Evolutionary conservation across 495 filamentous ascomycete species (phyloP), one percentile per base, ranked within the genome.

Genomic region (Penicillium canescens): DNA sequence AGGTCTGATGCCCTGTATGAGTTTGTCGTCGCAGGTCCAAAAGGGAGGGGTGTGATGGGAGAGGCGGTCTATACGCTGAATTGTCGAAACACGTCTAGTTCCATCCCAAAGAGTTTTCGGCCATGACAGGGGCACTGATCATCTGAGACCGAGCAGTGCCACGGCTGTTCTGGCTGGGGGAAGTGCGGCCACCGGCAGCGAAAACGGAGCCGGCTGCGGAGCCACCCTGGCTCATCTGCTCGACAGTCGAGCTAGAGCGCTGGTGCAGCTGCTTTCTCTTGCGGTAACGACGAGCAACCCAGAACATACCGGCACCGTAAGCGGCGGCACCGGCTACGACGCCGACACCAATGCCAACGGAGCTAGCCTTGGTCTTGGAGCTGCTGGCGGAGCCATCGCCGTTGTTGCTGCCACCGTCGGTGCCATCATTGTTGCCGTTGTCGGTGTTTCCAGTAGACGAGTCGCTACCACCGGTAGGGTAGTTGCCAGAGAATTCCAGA

Each of bases 251-350:
- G 76, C 82, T 87, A 44, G 86, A 81, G 45, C 95, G 88, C 55
- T 84, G 81, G 72, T 98, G 94, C 52, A 83, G 72, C 66, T 86
- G 82, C 75, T 86, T 88, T 76, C 86, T 87, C 74, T 87, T 88
- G 78, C 91, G 92, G 82, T 98, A 98, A 54, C 94, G 81, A 41
- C 95, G 83, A 21, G 94, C 94, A 57, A 98, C 82, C 67, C 92
- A 88, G 74, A 98, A 95, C 94, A 98, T 98, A 68, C 90, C 95
- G n/a, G 90, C 93, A 66, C 92, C 95, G 61, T 98, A 98, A n/a
- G 86, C 88, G 41, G 86, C 86, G 13, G 91, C 91, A 62, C 91
- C 91, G 38, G 80, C 83, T 28, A 91, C 83, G 46, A 89, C 87
- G 60, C 87, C 89, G 42, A 86, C 74, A 42, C 85, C 90, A 67